Evolutionary conservation across 2,329 filamentous ascomycete species (phyloP).

Genomic region (Fusarium nygamai): DNA sequence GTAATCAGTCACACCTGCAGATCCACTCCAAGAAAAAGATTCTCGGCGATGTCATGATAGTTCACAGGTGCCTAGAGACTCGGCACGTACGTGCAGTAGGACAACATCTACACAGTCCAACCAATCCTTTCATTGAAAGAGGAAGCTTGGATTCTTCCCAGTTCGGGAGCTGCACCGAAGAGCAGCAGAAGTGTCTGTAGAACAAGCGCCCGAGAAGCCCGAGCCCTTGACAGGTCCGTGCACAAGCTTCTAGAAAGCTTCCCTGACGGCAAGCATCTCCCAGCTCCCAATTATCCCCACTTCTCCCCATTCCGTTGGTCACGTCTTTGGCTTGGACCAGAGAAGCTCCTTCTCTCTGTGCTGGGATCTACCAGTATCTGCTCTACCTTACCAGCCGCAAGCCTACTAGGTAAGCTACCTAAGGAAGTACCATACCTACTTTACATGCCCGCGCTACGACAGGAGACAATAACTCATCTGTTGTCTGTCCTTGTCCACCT

Average conservation of each 20-base stretch:
- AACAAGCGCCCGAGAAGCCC: slow-evolving; percentile 38
- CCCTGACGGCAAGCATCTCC: slow-evolving; percentile 38
- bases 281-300: slow-evolving; percentile 28
- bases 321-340: slow-evolving; percentile 5
- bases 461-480: slow-evolving; percentile 8
- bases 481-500: slow-evolving; percentile 5
- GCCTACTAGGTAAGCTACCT: not conserved
- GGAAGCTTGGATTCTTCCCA: slow-evolving; percentile 18
- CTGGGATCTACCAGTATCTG: slow-evolving; percentile 13
- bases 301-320: slow-evolving; percentile 38
- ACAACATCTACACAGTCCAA: slow-evolving; percentile 3
- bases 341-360: slow-evolving; percentile 22
- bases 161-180: slow-evolving; percentile 45
- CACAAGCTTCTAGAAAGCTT: slow-evolving; percentile 46
- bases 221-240: slow-evolving; percentile 31
- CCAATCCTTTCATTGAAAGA: not conserved
- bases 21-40: not conserved
- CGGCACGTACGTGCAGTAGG: not conserved
- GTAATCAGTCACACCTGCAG: slow-evolving; percentile 3
- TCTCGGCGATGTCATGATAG: slow-evolving; percentile 1
- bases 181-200: slow-evolving; percentile 39
- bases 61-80: not conserved
- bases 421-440: not conserved
- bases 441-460: not conserved
- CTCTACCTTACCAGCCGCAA: not conserved